Evolutionary conservation across 345 rosid species (phyloP), one percentile per base, ranked within the genome.

Genomic region (Mallotus nudiflorus): DNA sequence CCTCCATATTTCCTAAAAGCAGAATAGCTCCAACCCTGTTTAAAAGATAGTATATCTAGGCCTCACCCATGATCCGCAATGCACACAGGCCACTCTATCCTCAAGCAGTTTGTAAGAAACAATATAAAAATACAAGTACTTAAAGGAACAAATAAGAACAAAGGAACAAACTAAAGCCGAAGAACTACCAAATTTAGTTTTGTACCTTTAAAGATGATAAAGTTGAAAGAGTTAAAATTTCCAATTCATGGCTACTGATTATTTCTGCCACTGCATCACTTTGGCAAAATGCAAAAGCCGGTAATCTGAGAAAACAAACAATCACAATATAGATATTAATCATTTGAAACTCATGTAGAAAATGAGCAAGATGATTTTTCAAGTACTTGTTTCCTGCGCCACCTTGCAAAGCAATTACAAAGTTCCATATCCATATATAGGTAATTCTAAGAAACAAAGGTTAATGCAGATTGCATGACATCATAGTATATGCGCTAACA

Each of bases 271-370:
- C 87, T 72, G 74, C 82, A 20, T 86, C 84, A 77, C 70, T 85
- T 73, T 83, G 92, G 86, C 96, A 90, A 66, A 86, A 78, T 19
- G 88, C 94, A 77, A 84, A 92, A 65, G 91, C 99, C 51, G 92
- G 98, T 67, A 90, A 65, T 84, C 98, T 95, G 87, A 42, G 4
- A 75, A 33, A 58, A 20, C 10, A 27, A 12, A 50, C 9, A 35
- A 55, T 18, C 28, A 27, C 19, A 44, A 57, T 27, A 6, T 1
- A 59, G 27, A 54, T 49, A 67, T 70, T 20, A 33, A 45, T 55
- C 31, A 9, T 25, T 55, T 45, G n/a, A 54, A 48, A 37, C 19
- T 24, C 3, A 24, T 5, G 37, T 9, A 10, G 25, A 10, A 67
- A 54, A 39, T 24, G 20, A 25, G 1, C 11, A 18, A 28, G 49